A percentile compares a stretch with the other conserved stretches of the same genome.
Evolutionary conservation across 257 asterid species (phyloP).

Genomic region (Salvia rosmarinus): DNA sequence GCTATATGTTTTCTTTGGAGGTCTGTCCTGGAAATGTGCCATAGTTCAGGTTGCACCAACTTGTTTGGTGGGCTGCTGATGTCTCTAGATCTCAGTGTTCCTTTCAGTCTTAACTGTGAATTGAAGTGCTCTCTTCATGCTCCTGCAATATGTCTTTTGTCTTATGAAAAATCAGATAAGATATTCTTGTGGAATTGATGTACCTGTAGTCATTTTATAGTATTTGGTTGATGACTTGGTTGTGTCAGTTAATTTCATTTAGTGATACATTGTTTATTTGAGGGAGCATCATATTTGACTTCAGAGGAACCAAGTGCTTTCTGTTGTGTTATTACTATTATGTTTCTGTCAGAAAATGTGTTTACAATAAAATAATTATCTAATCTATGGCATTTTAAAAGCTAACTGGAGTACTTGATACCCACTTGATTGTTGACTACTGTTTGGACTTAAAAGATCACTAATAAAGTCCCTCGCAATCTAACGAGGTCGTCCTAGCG

Average conservation of each 20-base stretch:
- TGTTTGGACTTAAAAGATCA: no score
- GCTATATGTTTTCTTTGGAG: background rate
- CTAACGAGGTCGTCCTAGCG: no score
- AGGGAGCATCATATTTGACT: no score
- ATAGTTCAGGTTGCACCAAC: background rate
- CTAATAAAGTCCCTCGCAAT: no score
- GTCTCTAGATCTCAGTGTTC: background rate
- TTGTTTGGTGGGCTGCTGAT: slow-evolving; percentile 4
- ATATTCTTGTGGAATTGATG: no score
- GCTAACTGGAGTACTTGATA: slow-evolving; percentile 7
- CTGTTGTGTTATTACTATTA: no score
- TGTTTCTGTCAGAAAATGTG: background rate
- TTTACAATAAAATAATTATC: slow-evolving; percentile 23
- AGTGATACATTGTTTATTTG: no score
- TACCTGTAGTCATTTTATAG: background rate
- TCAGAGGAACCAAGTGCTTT: no score
- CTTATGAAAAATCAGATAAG: background rate
- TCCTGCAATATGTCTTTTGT: background rate
- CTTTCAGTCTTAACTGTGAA: background rate
- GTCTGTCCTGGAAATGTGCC: slow-evolving; percentile 10
- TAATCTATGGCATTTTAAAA: slow-evolving; percentile 17
- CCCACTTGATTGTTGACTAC: slow-evolving; percentile 17
- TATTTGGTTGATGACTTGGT: slow-evolving; percentile 25
- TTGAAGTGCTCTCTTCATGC: slow-evolving; percentile 17
- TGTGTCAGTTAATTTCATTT: background rate